phyloP scores from a whole-genome alignment of 306 rosid genomes.

The Cucurbita maxima region DNA sequence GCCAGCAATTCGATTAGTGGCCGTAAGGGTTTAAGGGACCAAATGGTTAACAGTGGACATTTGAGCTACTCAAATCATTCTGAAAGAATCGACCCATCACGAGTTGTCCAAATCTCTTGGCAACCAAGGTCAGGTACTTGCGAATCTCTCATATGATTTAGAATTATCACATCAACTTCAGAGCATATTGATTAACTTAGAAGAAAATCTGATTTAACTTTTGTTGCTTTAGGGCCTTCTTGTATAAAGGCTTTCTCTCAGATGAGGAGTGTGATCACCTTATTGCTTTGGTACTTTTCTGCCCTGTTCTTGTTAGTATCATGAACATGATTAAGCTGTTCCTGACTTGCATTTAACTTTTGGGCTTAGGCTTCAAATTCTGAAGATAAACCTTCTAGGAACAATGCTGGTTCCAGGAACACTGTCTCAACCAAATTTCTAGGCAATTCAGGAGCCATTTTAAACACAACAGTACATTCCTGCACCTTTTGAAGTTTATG shows the following conservation, averaged over 20 bases:
- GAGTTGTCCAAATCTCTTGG: slow-evolving; percentile 76
- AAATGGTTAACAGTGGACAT: not conserved
- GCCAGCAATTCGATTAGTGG: slow-evolving; percentile 18
- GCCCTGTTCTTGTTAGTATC: slow-evolving; percentile 6
- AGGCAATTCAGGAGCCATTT: slow-evolving; percentile 13
- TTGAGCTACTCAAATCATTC: slow-evolving; percentile 21
- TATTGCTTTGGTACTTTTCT: slow-evolving; percentile 42
- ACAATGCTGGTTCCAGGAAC: slow-evolving; percentile 10
- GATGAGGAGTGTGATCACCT: slow-evolving; percentile 74
- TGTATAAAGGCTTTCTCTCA: slow-evolving; percentile 44
- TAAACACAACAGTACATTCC: slow-evolving; percentile 31
- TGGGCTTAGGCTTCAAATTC: slow-evolving; percentile 26
- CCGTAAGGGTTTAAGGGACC: slow-evolving; percentile 47
- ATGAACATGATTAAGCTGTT: not conserved
- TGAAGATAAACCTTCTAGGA: slow-evolving; percentile 24
- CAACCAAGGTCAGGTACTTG: slow-evolving; percentile 91
- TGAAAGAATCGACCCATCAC: slow-evolving; percentile 48
- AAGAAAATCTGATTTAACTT: slow-evolving; percentile 5
- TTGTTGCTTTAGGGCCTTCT: slow-evolving; percentile 46
- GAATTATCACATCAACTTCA: not conserved
- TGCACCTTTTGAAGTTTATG: slow-evolving; percentile 2
- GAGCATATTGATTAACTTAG: not conserved
- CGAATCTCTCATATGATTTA: slow-evolving; percentile 7
- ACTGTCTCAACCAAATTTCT: slow-evolving; percentile 5
- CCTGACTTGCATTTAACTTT: not conserved